phyloP scores from a whole-genome alignment of 2,329 filamentous ascomycete genomes.

The Whalleya microplaca region DNA sequence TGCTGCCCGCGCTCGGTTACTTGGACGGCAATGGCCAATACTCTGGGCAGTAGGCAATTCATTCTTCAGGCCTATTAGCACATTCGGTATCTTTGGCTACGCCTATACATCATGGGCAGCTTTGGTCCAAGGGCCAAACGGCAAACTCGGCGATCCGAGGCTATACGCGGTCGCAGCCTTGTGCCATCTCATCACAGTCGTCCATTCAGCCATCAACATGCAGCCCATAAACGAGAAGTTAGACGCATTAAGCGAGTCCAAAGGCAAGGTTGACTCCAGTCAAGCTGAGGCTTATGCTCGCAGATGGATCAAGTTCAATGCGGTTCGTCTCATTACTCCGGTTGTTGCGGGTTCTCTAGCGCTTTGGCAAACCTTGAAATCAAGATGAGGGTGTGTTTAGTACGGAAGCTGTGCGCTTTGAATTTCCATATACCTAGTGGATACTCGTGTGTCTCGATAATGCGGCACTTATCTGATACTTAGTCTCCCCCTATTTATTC shows the following conservation, averaged over 20 bases:
- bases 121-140: constrained; percentile 9
- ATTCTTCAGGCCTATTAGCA: constrained; percentile 56
- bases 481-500: too few species aligned
- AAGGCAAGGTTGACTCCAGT: constrained; percentile 27
- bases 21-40: constrained; percentile 53
- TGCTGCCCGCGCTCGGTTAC: constrained; percentile 45
- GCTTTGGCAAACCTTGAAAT: constrained; percentile 37
- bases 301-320: constrained; percentile 41
- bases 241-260: constrained; percentile 41
- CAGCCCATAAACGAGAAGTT: constrained; percentile 54
- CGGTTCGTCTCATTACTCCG: constrained; percentile 41
- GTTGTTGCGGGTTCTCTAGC: constrained; percentile 40
- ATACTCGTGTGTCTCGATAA: too few species aligned
- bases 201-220: constrained; percentile 55
- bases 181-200: constrained; percentile 49
- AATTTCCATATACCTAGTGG: too few species aligned
- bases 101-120: constrained; percentile 46
- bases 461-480: too few species aligned
- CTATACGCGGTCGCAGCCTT: constrained; percentile 46
- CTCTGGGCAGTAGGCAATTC: constrained; percentile 55
- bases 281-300: constrained; percentile 40
- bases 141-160: constrained; percentile 46
- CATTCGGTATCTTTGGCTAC: constrained; percentile 52
- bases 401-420: too few species aligned
- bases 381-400: constrained; percentile 2